Evolutionary conservation across 1,139 yeast species (phyloP).

Genomic region (Protomyces inouyei): DNA sequence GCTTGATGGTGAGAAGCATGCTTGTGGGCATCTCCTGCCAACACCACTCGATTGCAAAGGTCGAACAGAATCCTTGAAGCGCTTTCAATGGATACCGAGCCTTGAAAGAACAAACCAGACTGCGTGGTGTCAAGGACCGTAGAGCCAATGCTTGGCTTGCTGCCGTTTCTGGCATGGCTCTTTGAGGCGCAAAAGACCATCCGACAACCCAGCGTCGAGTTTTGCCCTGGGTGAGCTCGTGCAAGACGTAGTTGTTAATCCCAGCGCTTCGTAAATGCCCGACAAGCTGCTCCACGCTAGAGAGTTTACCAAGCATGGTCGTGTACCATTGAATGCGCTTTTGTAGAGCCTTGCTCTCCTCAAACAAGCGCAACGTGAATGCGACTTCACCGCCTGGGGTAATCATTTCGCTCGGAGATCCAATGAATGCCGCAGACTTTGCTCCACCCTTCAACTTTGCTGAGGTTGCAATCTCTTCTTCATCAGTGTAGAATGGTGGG

Average conservation of each 20-base stretch:
- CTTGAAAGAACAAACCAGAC: neutral
- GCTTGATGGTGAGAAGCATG: neutral
- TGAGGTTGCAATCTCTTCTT: conserved; percentile 36
- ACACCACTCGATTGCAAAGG: neutral
- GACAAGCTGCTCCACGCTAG: conserved; percentile 26
- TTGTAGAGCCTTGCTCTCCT: conserved; percentile 36
- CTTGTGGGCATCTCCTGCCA: conserved; percentile 6
- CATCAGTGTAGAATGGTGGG: conserved; percentile 45
- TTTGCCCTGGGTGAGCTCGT: conserved; percentile 32
- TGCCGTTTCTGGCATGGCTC: conserved; percentile 28
- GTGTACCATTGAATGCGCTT: conserved; percentile 34
- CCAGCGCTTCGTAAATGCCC: conserved; percentile 7
- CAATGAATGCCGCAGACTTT: conserved; percentile 33
- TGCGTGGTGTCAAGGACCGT: neutral
- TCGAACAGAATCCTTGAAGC: neutral
- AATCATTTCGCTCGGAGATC: conserved; percentile 38
- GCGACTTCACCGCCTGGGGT: conserved; percentile 44
- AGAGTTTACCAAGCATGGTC: conserved; percentile 34
- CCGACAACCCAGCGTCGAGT: conserved; percentile 42
- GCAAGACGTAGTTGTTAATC: conserved; percentile 31
- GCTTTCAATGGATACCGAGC: neutral
- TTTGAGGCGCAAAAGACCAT: conserved; percentile 37
- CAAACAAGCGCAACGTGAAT: conserved; percentile 41
- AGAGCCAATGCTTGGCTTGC: neutral
- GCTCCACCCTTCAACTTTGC: conserved; percentile 26